Base-by-base conservation (phyloP, 2,329 filamentous ascomycete species). In the Exophiala xenobiotica region DNA sequence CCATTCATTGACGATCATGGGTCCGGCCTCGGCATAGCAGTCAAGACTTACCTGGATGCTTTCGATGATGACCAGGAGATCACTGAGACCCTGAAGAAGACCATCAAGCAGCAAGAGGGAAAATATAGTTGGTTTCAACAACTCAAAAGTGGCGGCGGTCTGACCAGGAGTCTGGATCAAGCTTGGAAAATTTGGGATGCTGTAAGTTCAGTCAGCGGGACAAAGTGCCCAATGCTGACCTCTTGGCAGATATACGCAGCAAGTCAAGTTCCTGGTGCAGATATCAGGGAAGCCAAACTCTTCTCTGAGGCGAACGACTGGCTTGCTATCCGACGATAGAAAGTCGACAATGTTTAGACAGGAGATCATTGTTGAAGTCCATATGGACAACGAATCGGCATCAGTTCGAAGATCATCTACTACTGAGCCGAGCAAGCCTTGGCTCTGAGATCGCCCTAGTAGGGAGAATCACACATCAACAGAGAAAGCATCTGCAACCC, bases 171-270 rank as follows among this genome's bases (percentile, higher is more conserved):
- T 65, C 68, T 86, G 46, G 70, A 79, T 46, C 76, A 74, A 53
- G 82, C 81, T 2, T 86, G 83, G 66, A 76, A 75, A 51, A 67
- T 86, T 22, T 87, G 82, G 82, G 82, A 83, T 72, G 81, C 82
- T 51, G 79, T 83, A 70, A 69, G 78, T 75, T 35, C 40, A 37
- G 46, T 19, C 18, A 35, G 49, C 7, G 18, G 12, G 3, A 37
- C 19, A 35, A 51, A 8, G 39, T 9, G 49, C 9, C n/a, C 42
- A 11, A 23, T 26, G 39, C 24, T 57, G 26, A 55, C 54, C n/a
- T 19, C 14, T 2, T n/a, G n/a, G 31, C 33, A 62, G 79, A 71
- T 85, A 47, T 81, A 79, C 61, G 75, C 75, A 47, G 82, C 78
- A 12, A 74, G 84, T 23, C 79, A 82, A 63, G 73, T 69, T 37